A percentile compares a stretch with the other conserved stretches of the same genome.
Conservation (phyloP, 805 yeast genomes). For the Trichomonascus vanleenenianus region DNA sequence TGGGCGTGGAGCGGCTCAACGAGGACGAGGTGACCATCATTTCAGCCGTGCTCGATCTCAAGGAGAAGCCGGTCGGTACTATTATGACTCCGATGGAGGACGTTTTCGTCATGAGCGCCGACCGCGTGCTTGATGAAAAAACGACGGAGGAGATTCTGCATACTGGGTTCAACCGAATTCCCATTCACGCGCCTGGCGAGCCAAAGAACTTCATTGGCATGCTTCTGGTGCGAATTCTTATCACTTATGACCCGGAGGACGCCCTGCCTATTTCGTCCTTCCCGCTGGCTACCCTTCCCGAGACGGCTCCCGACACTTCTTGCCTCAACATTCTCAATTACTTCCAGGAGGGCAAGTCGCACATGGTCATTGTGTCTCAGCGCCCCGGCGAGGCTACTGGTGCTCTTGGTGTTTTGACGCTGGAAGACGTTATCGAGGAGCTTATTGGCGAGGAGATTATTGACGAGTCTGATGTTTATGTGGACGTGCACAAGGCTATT, state of each 20-base stretch:
- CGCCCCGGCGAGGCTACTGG: slow-evolving; percentile 65
- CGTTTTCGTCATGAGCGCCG: slow-evolving; percentile 82
- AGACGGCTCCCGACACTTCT: slow-evolving; percentile 84
- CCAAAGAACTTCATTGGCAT: slow-evolving; percentile 90
- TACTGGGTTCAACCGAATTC: slow-evolving; percentile 92
- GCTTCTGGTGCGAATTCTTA: slow-evolving; percentile 85
- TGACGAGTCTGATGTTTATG: slow-evolving; percentile 90
- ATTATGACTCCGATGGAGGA: slow-evolving; percentile 94
- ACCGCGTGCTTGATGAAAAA: slow-evolving; percentile 70
- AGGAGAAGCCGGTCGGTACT: slow-evolving; percentile 76
- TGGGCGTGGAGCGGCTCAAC: slow-evolving; percentile 91
- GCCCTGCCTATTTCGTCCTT: slow-evolving; percentile 85
- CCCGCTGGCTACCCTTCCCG: slow-evolving; percentile 94
- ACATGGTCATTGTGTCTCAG: slow-evolving; percentile 88
- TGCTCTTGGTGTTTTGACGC: slow-evolving; percentile 82
- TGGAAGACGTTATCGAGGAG: slow-evolving; percentile 98
- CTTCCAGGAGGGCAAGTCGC: slow-evolving; percentile 96
- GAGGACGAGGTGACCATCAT: slow-evolving; percentile 95
- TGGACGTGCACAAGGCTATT: slow-evolving; percentile 83
- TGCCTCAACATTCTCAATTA: slow-evolving; percentile 90
- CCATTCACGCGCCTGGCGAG: slow-evolving; percentile 84
- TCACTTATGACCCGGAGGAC: slow-evolving; percentile 95
- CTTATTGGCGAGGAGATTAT: slow-evolving; percentile 96
- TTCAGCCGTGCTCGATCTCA: slow-evolving; percentile 85
- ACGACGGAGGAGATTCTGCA: slow-evolving; percentile 85